A percentile compares a stretch with the other conserved stretches of the same genome.
Evolutionary conservation across 305 asterid species (phyloP).

Genomic region (Euphrasia arctica): DNA sequence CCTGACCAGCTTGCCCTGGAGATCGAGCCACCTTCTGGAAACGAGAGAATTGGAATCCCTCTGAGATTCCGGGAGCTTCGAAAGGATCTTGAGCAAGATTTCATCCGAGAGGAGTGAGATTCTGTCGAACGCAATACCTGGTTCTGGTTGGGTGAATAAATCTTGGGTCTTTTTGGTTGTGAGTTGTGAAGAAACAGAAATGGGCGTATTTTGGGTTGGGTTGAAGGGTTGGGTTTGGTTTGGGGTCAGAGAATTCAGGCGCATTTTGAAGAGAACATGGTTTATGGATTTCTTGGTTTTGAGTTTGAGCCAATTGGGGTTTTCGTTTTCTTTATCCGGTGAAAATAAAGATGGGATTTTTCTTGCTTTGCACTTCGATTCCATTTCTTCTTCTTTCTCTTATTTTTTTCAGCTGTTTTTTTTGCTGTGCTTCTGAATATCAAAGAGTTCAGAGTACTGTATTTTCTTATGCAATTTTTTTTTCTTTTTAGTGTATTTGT

Average conservation of each 20-base stretch:
- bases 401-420: background rate
- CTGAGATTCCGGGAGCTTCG: constrained; percentile 54
- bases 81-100: constrained; percentile 51
- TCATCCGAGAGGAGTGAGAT: constrained; percentile 63
- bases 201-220: constrained; percentile 20
- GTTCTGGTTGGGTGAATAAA: constrained; percentile 21
- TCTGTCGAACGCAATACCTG: constrained; percentile 39
- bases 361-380: constrained; percentile 21
- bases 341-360: constrained; percentile 30
- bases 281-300: constrained; percentile 53
- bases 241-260: constrained; percentile 44
- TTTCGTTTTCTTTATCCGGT: constrained; percentile 43
- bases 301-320: constrained; percentile 50
- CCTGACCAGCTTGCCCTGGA: constrained; percentile 70
- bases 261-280: constrained; percentile 52
- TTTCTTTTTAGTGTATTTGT: background rate
- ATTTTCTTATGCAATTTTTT: background rate
- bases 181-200: constrained; percentile 24
- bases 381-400: background rate
- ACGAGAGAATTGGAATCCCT: constrained; percentile 51
- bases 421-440: too few species aligned
- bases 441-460: background rate
- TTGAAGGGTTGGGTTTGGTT: constrained; percentile 30
- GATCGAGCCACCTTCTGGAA: constrained; percentile 68
- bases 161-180: constrained; percentile 34